Conservation (phyloP, 2,329 filamentous ascomycete genomes). For the Harringtonia lauricola region DNA sequence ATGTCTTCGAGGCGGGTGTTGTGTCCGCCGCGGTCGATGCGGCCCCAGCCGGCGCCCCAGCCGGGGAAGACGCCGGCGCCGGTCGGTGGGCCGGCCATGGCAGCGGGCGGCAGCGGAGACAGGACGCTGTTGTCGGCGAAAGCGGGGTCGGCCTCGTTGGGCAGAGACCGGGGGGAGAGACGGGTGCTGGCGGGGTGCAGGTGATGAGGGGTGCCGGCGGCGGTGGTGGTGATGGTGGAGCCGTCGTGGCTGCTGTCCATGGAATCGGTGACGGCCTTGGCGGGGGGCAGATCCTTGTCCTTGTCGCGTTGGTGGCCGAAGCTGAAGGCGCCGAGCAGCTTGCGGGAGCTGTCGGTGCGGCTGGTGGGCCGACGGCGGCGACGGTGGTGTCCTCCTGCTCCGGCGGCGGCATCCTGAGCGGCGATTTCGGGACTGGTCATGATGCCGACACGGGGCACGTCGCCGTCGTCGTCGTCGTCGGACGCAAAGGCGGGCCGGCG, state of each 20-base stretch:
- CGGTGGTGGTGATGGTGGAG: background rate
- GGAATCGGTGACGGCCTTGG: background rate
- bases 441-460: conserved; percentile 25
- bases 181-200: too few relatives aligned
- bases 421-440: conserved; percentile 31
- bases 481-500: conserved; percentile 35
- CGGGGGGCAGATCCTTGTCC: background rate
- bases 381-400: background rate
- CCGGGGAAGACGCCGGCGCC: conserved; percentile 19
- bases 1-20: conserved; percentile 21
- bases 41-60: conserved; percentile 28
- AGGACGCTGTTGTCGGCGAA: conserved; percentile 4
- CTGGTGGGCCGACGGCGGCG: conserved; percentile 1
- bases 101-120: conserved; percentile 3
- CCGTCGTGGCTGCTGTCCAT: conserved; percentile 5
- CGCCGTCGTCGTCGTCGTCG: conserved; percentile 36
- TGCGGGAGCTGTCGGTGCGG: conserved; percentile 1
- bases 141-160: conserved; percentile 1
- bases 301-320: conserved; percentile 1
- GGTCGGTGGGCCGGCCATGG: background rate
- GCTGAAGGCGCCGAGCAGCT: background rate
- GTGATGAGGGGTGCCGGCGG: too few relatives aligned
- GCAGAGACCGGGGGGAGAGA: too few relatives aligned
- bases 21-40: conserved; percentile 22
- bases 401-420: conserved; percentile 12